Evolutionary conservation across 805 yeast genomes (phyloP).

Genomic region (Lachancea sp.): DNA sequence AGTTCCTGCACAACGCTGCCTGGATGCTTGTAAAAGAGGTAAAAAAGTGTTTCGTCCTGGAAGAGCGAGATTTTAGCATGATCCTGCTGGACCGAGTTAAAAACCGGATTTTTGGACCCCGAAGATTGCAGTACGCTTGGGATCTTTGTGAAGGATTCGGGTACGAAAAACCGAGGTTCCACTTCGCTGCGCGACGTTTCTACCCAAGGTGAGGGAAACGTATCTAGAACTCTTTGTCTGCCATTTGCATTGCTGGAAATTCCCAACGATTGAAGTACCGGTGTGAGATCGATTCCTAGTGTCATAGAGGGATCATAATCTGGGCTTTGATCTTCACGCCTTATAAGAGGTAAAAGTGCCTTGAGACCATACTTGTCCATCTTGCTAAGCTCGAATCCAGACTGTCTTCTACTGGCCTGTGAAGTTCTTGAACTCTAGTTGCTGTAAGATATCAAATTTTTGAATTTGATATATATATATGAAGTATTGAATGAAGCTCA

Average conservation of each 20-base stretch:
- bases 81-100: conserved; percentile 31
- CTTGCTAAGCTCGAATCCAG: neutral
- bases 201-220: conserved; percentile 89
- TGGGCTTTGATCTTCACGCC: conserved; percentile 21
- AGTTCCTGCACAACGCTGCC: conserved; percentile 89
- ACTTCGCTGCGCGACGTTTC: conserved; percentile 88
- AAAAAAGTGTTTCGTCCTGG: conserved; percentile 88
- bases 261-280: conserved; percentile 31
- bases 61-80: conserved; percentile 52
- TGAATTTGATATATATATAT: neutral
- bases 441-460: neutral
- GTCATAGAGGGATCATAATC: conserved; percentile 31
- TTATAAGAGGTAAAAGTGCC: conserved; percentile 29
- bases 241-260: conserved; percentile 12
- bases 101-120: conserved; percentile 26
- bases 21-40: conserved; percentile 89
- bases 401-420: too few relatives aligned
- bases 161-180: conserved; percentile 72
- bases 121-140: conserved; percentile 29
- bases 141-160: conserved; percentile 44
- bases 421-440: neutral
- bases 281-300: conserved; percentile 30
- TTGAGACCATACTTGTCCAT: conserved; percentile 30
- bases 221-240: conserved; percentile 33
- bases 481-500: neutral